Conservation (phyloP, 495 filamentous ascomycete genomes). For the Xylaria venustula region DNA sequence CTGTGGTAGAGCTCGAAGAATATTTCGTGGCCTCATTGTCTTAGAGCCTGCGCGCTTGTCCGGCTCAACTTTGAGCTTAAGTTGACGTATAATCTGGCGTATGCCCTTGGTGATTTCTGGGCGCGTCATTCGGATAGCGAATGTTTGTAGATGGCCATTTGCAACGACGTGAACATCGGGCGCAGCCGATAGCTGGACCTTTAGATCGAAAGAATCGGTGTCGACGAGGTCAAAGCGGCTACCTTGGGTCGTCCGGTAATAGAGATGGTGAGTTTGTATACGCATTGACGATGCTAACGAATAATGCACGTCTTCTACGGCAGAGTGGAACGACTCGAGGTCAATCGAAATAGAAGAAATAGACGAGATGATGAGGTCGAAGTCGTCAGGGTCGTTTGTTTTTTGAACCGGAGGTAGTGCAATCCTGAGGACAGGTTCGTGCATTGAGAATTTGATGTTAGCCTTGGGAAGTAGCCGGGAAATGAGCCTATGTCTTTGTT, state of each 20-base stretch:
- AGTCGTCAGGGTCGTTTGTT: slow-evolving; percentile 71
- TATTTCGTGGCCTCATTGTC: slow-evolving; percentile 54
- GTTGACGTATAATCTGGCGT: slow-evolving; percentile 82
- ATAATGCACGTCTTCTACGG: slow-evolving; percentile 82
- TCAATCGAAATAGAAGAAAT: slow-evolving; percentile 91
- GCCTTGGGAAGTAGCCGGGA: slow-evolving; percentile 94
- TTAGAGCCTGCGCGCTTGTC: slow-evolving; percentile 56
- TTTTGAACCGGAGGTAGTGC: slow-evolving; percentile 66
- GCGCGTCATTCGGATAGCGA: slow-evolving; percentile 84
- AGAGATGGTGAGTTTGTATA: slow-evolving; percentile 83
- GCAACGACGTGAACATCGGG: slow-evolving; percentile 82
- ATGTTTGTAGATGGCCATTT: slow-evolving; percentile 77
- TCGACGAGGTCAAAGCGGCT: slow-evolving; percentile 80
- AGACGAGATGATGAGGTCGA: slow-evolving; percentile 90
- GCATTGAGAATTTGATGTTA: slow-evolving; percentile 90
- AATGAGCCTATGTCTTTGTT: slow-evolving; percentile 64
- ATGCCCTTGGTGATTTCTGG: slow-evolving; percentile 90
- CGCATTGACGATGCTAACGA: slow-evolving; percentile 77
- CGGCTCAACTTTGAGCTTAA: slow-evolving; percentile 60
- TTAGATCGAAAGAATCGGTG: slow-evolving; percentile 83
- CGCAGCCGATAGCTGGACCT: slow-evolving; percentile 76
- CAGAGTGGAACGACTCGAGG: slow-evolving; percentile 89
- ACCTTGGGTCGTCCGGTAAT: slow-evolving; percentile 86
- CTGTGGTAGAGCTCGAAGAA: slow-evolving; percentile 71
- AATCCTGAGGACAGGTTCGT: slow-evolving; percentile 91